Evolutionary conservation across 441 rosid species (phyloP), one percentile per base, ranked within the genome.

Genomic region (Aleurites moluccanus): DNA sequence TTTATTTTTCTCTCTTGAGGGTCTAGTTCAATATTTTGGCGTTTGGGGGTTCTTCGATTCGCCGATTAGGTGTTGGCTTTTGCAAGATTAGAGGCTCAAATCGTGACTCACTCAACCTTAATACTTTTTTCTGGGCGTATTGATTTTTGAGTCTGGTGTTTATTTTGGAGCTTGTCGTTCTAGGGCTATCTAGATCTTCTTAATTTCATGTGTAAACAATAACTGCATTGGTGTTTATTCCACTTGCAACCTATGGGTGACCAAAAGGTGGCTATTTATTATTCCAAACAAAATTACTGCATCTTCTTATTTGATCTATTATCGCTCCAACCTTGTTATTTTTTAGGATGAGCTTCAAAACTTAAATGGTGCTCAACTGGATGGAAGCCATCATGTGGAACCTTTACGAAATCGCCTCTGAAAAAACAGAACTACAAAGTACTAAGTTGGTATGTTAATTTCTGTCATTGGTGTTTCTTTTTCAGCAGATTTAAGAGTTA

Each of bases 231-330:
- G 99, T 92, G 92, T 81, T 87, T 94, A 77, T 94, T 94, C 80
- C 99, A 94, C 80, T 85, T 92, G 90, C 99, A 94, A 79, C 98
- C 99, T 21, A 92, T 94, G 99, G 93, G 95, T 77, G 99, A 94
- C 83, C 98, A 92, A 28, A 91, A 87, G 97, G 98, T 91, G 1
- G 56, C 69, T 63, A 18, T 57, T 72, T 47, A 15, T 70, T 64
- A 42, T 78, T 70, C 63, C n/a, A 53, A 73, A 60, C 75, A 40
- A 40, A 47, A 18, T 11, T 70, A 77, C 67, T 55, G 9, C 64
- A 57, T 25, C 28, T 49, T 42, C 47, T 64, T 4, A 30, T 67
- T 38, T 65, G 33, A 69, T 69, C 42, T 35, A 25, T 38, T 40
- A 9, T 57, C 6, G 56, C 57, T 52, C 74, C 21, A 55, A 64